Base-by-base conservation (phyloP, 768 basidiomycete genomes). In the Leccinum sublutescens region DNA sequence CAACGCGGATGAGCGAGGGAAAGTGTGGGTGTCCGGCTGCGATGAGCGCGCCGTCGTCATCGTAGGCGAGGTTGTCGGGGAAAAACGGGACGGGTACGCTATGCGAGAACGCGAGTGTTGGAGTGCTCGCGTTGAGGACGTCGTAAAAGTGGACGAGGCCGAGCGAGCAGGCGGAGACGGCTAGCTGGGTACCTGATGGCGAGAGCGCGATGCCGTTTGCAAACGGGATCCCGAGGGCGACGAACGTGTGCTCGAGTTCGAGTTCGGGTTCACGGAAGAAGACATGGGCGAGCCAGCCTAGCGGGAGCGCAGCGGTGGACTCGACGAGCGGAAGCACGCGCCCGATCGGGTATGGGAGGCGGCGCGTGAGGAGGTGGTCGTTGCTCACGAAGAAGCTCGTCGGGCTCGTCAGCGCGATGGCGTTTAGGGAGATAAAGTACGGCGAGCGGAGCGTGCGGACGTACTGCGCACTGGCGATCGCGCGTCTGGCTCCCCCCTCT, bases 341-440 rank as follows among this genome's bases (percentile, higher is more conserved):
- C 9, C 84, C 84, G n/a, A 87, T 40, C 10, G 66, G 64, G 33
- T 71, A 66, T 0, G 85, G 84, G 19, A 85, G 74, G 14, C 89
- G 83, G 8, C 85, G 80, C 3, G 87, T 89, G 66, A 88, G 68
- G 36, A 82, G 71, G 65, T 91, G 89, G 68, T 91, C 89, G 66
- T 91, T 87, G 45, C 82, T 82, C 52, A 91, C 79, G 65, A 86
- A 90, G 70, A 91, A 90, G 1, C 86, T 82, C 57, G 81, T 79
- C 1, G 85, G 82, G 47, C 85, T 82, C 9, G 87, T 85, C 33
- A 88, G 70, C 17, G 87, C 83, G 59, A 91, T 68, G 3, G 85
- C 76, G 67, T 91, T 91, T 27, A 88, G 85, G 10, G 88, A 78
- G 31, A 86, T 71, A 63, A 89, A 85, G 55, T 79, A 79, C 4